phyloP scores from a whole-genome alignment of 2,329 filamentous ascomycete species.

The Fusarium udum region DNA sequence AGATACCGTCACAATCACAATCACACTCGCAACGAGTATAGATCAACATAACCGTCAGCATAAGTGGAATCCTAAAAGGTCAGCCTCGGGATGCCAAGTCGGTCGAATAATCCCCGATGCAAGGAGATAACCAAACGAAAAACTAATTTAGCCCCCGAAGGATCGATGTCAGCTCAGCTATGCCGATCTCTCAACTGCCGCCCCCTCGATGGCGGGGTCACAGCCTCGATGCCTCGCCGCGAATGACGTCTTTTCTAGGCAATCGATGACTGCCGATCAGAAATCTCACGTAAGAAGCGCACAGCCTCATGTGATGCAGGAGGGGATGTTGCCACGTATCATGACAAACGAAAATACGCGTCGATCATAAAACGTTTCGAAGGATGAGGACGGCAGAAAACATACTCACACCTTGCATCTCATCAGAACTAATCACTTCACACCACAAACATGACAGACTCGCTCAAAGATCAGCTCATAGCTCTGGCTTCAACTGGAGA shows the following conservation, averaged over 20 bases:
- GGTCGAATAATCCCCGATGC: neutral
- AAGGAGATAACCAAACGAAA: neutral
- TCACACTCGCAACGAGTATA: neutral
- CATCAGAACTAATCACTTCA: fast-evolving
- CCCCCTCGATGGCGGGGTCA: neutral
- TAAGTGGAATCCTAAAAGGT: fast-evolving
- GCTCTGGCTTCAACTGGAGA: neutral
- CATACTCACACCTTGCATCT: neutral
- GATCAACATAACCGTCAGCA: neutral
- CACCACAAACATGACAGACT: fast-evolving
- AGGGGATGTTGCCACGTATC: neutral
- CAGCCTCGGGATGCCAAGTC: neutral
- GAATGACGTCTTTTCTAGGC: neutral
- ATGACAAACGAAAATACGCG: neutral
- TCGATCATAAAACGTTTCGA: neutral
- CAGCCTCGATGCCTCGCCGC: neutral
- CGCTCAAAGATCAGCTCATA: neutral
- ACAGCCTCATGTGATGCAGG: neutral
- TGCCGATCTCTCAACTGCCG: neutral
- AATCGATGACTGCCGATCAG: neutral
- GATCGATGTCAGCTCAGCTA: neutral
- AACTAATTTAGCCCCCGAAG: neutral
- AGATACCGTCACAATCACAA: fast-evolving
- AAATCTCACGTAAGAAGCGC: neutral
- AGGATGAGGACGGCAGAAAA: too few species aligned